phyloP scores from a whole-genome alignment of 106 monocot genomes.

The Dactylorhiza incarnata region DNA sequence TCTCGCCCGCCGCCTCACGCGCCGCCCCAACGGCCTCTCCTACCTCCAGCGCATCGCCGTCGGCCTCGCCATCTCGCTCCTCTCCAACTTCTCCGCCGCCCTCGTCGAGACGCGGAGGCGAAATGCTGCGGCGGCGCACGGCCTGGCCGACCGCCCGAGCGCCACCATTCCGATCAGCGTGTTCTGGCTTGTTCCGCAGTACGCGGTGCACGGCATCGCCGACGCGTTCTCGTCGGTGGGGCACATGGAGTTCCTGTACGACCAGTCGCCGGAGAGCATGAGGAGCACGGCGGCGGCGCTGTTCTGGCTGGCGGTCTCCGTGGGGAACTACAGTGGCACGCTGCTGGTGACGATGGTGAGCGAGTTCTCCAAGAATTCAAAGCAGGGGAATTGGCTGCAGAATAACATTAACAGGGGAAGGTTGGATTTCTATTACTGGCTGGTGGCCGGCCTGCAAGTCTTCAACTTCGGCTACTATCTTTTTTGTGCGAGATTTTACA shows the following conservation, averaged over 20 bases:
- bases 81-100: constrained; percentile 16
- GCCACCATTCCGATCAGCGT: constrained; percentile 17
- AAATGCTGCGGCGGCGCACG: constrained; percentile 14
- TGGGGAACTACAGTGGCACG: constrained; percentile 26
- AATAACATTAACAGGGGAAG: constrained; percentile 16
- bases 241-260: constrained; percentile 37
- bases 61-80: constrained; percentile 20
- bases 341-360: constrained; percentile 22
- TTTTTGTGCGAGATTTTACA: constrained; percentile 13
- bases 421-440: constrained; percentile 11
- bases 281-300: constrained; percentile 29
- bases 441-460: constrained; percentile 11
- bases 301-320: constrained; percentile 20
- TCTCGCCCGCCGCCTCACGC: constrained; percentile 25
- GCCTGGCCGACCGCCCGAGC: constrained; percentile 9
- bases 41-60: constrained; percentile 35
- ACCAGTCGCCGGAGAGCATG: constrained; percentile 45
- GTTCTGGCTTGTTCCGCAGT: constrained; percentile 46
- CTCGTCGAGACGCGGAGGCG: constrained; percentile 22
- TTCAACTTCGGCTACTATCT: constrained; percentile 7
- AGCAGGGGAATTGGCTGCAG: constrained; percentile 21
- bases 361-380: constrained; percentile 7
- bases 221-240: constrained; percentile 29
- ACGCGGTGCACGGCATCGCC: constrained; percentile 23
- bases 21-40: constrained; percentile 22